phyloP scores from a whole-genome alignment of 1,139 yeast genomes.

The Magnusiomyces magnusii region DNA sequence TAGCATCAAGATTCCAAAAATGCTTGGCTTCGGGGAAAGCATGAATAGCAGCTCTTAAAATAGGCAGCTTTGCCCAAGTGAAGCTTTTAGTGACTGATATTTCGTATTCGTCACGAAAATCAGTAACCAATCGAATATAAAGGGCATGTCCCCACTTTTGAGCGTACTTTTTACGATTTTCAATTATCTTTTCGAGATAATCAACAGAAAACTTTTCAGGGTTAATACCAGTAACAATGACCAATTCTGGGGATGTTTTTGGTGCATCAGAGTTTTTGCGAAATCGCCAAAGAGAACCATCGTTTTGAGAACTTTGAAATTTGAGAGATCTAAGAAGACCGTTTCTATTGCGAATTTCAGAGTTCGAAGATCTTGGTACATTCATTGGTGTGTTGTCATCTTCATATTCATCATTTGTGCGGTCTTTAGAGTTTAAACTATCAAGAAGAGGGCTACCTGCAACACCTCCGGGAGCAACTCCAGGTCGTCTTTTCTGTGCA shows the following conservation, averaged over 20 bases:
- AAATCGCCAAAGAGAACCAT: neutral
- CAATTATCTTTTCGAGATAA: conserved; percentile 57
- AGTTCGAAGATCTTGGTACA: neutral
- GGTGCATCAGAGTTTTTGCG: neutral
- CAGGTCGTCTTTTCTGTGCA: conserved; percentile 4
- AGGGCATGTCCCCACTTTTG: conserved; percentile 66
- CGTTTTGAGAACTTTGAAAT: neutral
- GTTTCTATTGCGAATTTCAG: conserved; percentile 5
- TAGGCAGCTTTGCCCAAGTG: conserved; percentile 53
- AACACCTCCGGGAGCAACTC: neutral
- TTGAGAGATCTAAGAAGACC: neutral
- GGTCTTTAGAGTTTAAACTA: neutral
- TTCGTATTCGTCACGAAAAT: conserved; percentile 34
- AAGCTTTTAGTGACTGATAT: conserved; percentile 11
- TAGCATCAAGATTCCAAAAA: conserved; percentile 68
- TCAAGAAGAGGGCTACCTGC: neutral
- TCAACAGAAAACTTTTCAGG: conserved; percentile 58
- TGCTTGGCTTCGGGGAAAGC: conserved; percentile 80
- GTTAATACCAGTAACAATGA: conserved; percentile 73
- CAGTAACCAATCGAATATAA: conserved; percentile 74
- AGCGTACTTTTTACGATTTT: conserved; percentile 80
- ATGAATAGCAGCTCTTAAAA: conserved; percentile 79
- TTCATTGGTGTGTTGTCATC: neutral
- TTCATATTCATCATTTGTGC: no score
- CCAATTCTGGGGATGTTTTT: conserved; percentile 20